These are phyloP conservation scores for Phaeophleospora eucalypticola DNA, from an alignment of 2,329 filamentous ascomycete genomes.

Conservation along the genomic window DNA sequence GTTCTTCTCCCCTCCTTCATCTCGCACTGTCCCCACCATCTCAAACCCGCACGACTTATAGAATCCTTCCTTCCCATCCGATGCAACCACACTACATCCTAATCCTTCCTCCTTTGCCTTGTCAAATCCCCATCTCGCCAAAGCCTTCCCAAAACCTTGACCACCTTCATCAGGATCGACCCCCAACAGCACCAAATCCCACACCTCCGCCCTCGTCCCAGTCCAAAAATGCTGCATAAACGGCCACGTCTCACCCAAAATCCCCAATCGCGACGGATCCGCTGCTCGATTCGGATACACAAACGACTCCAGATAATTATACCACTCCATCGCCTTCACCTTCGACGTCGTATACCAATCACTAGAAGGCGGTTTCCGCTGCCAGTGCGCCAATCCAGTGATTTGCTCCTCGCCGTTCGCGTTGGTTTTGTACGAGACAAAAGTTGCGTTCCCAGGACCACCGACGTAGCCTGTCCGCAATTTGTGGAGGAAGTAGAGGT, in stretches of 20 bases:
- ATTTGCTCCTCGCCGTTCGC: constrained; percentile 10
- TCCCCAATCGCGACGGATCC: constrained; percentile 13
- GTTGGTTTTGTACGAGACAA: constrained; percentile 17
- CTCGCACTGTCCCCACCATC: constrained; percentile 20
- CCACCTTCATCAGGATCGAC: constrained; percentile 22
- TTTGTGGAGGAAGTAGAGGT: constrained; percentile 24
- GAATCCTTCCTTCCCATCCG: constrained; percentile 26
- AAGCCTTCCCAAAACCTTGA: constrained; percentile 24
- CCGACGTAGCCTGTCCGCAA: constrained; percentile 12
- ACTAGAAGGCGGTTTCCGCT: constrained; percentile 11
- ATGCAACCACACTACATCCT: constrained; percentile 26
- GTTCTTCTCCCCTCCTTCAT: constrained; percentile 20
- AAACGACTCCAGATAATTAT: constrained; percentile 21
- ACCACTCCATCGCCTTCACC: constrained; percentile 14
- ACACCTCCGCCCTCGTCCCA: constrained; percentile 23
- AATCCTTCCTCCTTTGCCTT: constrained; percentile 50
- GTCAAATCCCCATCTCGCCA: constrained; percentile 30
- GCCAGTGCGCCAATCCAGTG: constrained; percentile 28
- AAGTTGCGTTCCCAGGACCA: constrained; percentile 12
- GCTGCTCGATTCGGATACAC: constrained; percentile 24
- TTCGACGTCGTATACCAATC: background rate
- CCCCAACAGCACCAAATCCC: constrained; percentile 25
- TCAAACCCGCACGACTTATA: constrained; percentile 26
- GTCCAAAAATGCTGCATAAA: constrained; percentile 26
- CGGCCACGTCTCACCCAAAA: constrained; percentile 14